Conservation (phyloP, 2,329 filamentous ascomycete genomes). For the Aspergillus ochraceus region DNA sequence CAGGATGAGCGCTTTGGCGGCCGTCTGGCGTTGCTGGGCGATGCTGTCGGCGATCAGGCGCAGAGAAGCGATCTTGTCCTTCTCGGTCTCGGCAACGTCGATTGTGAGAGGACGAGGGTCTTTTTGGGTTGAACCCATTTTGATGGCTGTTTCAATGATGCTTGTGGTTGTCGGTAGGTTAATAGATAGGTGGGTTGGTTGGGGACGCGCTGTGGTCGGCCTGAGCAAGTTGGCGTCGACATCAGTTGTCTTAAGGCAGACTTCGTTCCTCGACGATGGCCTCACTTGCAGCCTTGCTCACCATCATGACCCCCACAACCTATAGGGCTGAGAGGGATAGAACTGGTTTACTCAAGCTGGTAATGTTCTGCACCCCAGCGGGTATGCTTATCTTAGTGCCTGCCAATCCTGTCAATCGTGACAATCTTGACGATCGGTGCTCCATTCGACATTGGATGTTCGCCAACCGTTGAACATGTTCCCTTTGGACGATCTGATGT, state of each 20-base stretch:
- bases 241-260: background rate
- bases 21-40: constrained; percentile 74
- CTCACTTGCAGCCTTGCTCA: no score
- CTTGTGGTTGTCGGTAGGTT: background rate
- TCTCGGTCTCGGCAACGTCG: constrained; percentile 41
- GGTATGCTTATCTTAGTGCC: background rate
- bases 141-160: background rate
- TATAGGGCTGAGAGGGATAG: background rate
- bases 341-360: no score
- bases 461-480: no score
- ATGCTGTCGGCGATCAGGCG: constrained; percentile 77
- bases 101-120: constrained; percentile 29
- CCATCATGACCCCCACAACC: no score
- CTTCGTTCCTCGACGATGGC: no score
- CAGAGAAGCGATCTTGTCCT: constrained; percentile 67
- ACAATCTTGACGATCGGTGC: background rate
- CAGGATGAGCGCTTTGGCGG: constrained; percentile 63
- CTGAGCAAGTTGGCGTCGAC: background rate
- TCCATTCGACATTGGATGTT: background rate
- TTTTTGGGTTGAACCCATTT: background rate
- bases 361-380: no score
- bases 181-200: background rate
- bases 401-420: background rate
- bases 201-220: no score
- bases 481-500: background rate